phyloP scores from a whole-genome alignment of 768 basidiomycete species.

The Hortiboletus campestris region DNA sequence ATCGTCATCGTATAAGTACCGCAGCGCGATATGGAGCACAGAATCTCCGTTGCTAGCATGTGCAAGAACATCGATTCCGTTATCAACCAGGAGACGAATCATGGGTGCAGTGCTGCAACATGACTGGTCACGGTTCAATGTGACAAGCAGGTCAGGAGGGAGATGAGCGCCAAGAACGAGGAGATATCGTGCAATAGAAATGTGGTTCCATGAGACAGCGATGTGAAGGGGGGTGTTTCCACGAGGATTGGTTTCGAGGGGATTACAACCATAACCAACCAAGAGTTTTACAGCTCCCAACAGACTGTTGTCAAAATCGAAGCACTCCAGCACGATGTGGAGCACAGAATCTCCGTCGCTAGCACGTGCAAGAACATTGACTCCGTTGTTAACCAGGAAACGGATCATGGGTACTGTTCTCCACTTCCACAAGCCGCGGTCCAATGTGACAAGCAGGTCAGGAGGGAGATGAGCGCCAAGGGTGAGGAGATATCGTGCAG shows the following conservation, averaged over 20 bases:
- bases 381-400: neutral
- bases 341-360: no score
- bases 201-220: neutral
- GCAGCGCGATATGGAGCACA: neutral
- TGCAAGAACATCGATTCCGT: neutral
- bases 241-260: no score
- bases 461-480: no score
- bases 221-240: neutral
- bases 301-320: no score
- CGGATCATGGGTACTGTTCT: neutral
- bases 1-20: neutral
- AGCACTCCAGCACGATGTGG: no score
- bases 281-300: no score
- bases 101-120: neutral
- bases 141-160: neutral
- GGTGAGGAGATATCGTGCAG: no score
- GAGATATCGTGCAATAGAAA: no score
- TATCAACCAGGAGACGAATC: neutral
- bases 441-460: no score
- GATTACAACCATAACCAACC: no score
- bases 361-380: neutral
- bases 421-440: no score
- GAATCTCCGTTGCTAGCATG: neutral
- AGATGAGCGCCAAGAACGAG: neutral
- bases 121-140: neutral